Base-by-base conservation (phyloP, 257 asterid species). In the Penstemon eatonii region DNA sequence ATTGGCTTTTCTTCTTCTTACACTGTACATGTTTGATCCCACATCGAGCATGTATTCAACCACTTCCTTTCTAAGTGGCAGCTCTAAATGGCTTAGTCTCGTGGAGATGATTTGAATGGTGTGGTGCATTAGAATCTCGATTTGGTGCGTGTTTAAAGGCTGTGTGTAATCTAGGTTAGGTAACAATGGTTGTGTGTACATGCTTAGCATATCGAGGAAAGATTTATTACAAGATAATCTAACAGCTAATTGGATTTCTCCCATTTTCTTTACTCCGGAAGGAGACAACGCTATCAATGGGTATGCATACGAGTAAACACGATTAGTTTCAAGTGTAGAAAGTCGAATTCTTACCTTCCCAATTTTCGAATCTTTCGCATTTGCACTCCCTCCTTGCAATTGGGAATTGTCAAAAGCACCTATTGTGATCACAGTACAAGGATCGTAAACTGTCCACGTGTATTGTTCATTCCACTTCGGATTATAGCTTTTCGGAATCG, bases 381-480 rank as follows among this genome's bases (percentile, higher is more conserved):
- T 76, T 25, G 33, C 33, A n/a, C 73, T 75, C 5, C 53, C 51
- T 37, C 87, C 78, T 61, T 85, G 86, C 57, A 87, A 55, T 61
- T 81, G 87, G 68, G 84, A 66, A 74, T 85, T 87, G 43, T 87
- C 87, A 5, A 87, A 87, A 10, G 81, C 91, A 1, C 85, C 95
- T 3, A 87, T 3, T 11, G 95, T 87, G 43, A 85, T 67, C 6
- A 87, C 95, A 1, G 91, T 87, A 54, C 89, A 79, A 4, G 95
- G 91, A 41, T 87, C 95, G 5, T 79, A 83, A 11, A 87, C 95
- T 63, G 85, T 91, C 95, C 95, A 87, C 0, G 88, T 81, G 73
- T 87, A 87, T 36, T 87, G 95, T 83, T 87, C 95, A 49, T 84
- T 87, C 95, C 95, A 87, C 63, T 78, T 83, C 8, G 95, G 95